Conservation (phyloP, 2,329 filamentous ascomycete species). For the Calonectria crousiana region DNA sequence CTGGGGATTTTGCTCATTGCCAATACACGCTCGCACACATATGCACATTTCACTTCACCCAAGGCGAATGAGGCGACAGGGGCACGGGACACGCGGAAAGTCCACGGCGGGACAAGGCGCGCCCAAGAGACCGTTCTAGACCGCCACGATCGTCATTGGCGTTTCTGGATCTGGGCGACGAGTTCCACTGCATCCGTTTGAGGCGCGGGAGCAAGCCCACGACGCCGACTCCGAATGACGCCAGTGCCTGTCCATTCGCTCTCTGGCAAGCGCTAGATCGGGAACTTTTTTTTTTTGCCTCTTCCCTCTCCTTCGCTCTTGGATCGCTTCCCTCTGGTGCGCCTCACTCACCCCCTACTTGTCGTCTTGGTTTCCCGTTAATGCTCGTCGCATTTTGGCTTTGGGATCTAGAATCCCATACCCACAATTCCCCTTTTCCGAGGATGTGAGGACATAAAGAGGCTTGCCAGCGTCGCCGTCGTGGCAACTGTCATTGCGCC, state of each 20-base stretch:
- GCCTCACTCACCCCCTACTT: background rate
- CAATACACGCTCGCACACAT: background rate
- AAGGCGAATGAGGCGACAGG: slow-evolving; percentile 27
- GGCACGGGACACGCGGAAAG: slow-evolving; percentile 26
- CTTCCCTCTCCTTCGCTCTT: background rate
- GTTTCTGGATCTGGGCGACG: slow-evolving; percentile 39
- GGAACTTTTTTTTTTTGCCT: slow-evolving; percentile 26
- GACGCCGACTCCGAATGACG: slow-evolving; percentile 18
- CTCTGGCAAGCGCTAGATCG: slow-evolving; percentile 32
- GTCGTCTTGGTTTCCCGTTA: slow-evolving; percentile 2
- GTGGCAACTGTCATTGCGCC: slow-evolving; percentile 29
- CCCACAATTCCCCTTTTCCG: slow-evolving; percentile 17
- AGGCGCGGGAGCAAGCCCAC: slow-evolving; percentile 24
- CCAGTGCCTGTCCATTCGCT: slow-evolving; percentile 24
- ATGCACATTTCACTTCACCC: background rate
- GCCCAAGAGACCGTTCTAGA: slow-evolving; percentile 43
- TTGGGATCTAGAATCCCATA: slow-evolving; percentile 11
- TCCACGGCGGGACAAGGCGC: slow-evolving; percentile 24
- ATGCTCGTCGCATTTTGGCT: slow-evolving; percentile 14
- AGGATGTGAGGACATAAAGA: slow-evolving; percentile 24
- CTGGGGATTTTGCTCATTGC: background rate
- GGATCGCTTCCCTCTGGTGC: background rate
- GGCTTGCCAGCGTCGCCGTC: slow-evolving; percentile 20
- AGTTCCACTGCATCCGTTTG: slow-evolving; percentile 41
- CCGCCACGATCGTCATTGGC: slow-evolving; percentile 40